phyloP scores from a whole-genome alignment of 2,329 filamentous ascomycete species.

The Neurospora crassa region DNA sequence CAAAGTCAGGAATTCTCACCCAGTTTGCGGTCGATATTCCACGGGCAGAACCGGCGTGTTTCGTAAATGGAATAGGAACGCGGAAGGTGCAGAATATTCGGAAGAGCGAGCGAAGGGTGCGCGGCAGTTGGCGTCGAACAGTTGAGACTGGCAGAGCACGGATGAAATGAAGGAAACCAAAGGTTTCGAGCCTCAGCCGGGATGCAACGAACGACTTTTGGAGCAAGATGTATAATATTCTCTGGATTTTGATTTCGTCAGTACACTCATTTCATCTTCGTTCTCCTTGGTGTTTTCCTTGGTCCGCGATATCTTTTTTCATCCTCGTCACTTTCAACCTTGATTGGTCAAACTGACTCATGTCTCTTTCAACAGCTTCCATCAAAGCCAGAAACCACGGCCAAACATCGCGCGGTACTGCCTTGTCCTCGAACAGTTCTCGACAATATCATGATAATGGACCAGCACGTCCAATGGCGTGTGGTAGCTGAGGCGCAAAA shows the following conservation, averaged over 20 bases:
- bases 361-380: background rate
- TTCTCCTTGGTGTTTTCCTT: background rate
- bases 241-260: background rate
- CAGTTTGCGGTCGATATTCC: background rate
- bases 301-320: background rate
- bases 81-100: background rate
- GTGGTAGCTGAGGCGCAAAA: background rate
- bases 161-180: background rate
- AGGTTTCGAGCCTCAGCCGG: background rate
- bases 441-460: background rate
- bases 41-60: background rate
- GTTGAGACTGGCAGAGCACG: background rate
- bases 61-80: background rate
- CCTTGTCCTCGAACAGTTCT: background rate
- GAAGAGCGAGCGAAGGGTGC: background rate
- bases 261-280: background rate
- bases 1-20: background rate
- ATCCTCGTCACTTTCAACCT: background rate
- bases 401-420: background rate
- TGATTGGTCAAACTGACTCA: background rate
- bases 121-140: background rate
- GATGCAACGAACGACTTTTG: background rate
- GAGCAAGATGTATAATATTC: background rate
- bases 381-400: background rate
- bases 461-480: background rate